Evolutionary conservation across 208 protist species (phyloP), one percentile per base, ranked within the genome.

Genomic region (Crithidia mellificae): DNA sequence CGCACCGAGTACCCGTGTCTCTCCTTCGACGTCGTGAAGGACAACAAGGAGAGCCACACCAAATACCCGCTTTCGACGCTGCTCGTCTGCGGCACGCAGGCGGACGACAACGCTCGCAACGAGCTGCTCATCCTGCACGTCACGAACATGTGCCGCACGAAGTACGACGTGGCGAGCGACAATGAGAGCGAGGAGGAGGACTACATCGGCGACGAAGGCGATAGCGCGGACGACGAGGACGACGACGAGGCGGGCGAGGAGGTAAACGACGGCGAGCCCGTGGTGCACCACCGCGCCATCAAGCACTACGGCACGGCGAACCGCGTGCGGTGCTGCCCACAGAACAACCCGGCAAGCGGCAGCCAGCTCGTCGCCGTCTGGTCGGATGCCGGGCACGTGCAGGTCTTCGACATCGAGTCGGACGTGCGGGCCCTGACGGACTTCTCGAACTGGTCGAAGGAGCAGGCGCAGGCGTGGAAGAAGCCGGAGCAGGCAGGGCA

Each of bases 1-100:
- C 86, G 87, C 63, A 93, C 83, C 44, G 88, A 96, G 80, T 96
- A 92, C 55, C 91, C 91, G 12, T 96, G 78, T 63, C 80, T 96
- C 29, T 96, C 91, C 32, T 96, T 96, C 65, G 88, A 94, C 43
- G 65, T 96, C 1, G 56, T 94, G 25, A 68, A 68, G 19, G 87
- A 96, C 77, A 72, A 64, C 19, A 83, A 91, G 44, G 74, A 80
- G 29, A 72, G 81, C 74, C 76, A 80, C 63, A 91, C 80, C 59
- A 85, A 77, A 54, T 99, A 97, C 75, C 98, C 98, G 11, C 83
- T 98, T 39, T 96, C 94, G 6, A 80, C 88, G 41, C 95, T 94
- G 61, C 68, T 97, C 6, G 95, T 98, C 9, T 98, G 94, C 46
- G 98, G 98, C 64, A 98, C 97, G 24, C 97, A 99, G 87, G 97